phyloP scores from a whole-genome alignment of 441 rosid species.

The Eruca vesicaria region DNA sequence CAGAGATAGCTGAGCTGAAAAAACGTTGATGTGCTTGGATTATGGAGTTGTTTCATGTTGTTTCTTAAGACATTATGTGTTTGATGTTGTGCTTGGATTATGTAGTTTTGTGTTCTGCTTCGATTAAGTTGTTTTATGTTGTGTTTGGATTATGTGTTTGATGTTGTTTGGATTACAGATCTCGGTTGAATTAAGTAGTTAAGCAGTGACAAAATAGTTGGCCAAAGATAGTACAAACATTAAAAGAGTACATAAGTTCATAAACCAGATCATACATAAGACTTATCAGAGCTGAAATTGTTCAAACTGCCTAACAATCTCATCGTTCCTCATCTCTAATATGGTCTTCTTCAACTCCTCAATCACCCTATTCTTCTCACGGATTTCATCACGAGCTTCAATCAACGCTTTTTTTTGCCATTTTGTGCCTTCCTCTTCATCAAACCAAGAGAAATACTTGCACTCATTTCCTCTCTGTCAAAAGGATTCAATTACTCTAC shows the following conservation, averaged over 20 bases:
- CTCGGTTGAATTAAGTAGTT: too few species aligned
- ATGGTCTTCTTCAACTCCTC: not conserved
- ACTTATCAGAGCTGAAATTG: too few species aligned
- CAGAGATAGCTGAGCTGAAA: not conserved
- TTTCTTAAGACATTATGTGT: not conserved
- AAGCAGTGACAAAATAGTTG: too few species aligned
- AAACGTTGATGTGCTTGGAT: not conserved
- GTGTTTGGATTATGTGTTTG: too few species aligned
- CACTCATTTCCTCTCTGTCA: not conserved
- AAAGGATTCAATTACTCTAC: too few species aligned
- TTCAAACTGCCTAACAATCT: not conserved
- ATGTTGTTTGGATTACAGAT: too few species aligned
- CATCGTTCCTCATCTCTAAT: not conserved
- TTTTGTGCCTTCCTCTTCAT: not conserved
- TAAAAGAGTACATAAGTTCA: not conserved
- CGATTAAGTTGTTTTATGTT: too few species aligned
- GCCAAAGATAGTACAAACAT: not conserved
- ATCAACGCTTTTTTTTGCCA: not conserved
- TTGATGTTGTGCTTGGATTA: not conserved
- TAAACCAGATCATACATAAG: too few species aligned
- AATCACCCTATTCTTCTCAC: not conserved
- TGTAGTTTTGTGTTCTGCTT: too few species aligned
- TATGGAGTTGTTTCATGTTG: too few species aligned
- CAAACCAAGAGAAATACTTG: not conserved
- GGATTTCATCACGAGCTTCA: not conserved